Evolutionary conservation across 2,329 filamentous ascomycete species (phyloP), one percentile per base, ranked within the genome.

Genomic region (Immersiporthe knoxdaviesiana): DNA sequence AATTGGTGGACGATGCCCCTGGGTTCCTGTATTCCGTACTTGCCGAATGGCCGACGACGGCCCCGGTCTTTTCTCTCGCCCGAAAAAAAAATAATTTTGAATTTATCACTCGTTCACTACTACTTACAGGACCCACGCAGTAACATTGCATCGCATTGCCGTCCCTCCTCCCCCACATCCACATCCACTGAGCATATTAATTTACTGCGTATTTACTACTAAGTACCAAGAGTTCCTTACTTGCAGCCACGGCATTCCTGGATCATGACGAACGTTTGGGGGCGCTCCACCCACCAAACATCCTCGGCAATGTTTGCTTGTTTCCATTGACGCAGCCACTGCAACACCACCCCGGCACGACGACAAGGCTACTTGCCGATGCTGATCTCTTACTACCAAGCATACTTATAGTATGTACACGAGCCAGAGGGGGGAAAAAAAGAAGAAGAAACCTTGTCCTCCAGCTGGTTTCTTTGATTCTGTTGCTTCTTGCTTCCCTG

Each of bases 301-400:
- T 16, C 59, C 59, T 41, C 59, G 59, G 35, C 59, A 61, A 44
- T 44, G 59, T 30, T 30, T 62, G 59, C 59, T 30, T 30, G 21
- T 62, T 3, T 37, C 59, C 30, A 41, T 62, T 39, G 59, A 62
- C 32, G 35, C 59, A 30, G 35, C n/a, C 59, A 39, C 21, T 24
- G 37, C 24, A 11, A 24, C 21, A 41, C 1, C 35, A 35, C 35
- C 35, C 35, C 35, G 8, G 8, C 35, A 12, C 59, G 24, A 24
- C 35, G 32, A 41, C 59, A 30, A 41, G 35, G 59, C 59, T 27
- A 37, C 59, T 37, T 27, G 59, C 59, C n/a, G 37, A 44, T 27
- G 59, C 59, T 24, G 37, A 44, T 62, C 37, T 59, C 44, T 47
- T 47, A 47, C 44, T 47, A 47, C 44, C 44, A 47, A n/a, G 44